Base-by-base conservation (phyloP, 495 filamentous ascomycete genomes). In the Aspergillus wentii region DNA sequence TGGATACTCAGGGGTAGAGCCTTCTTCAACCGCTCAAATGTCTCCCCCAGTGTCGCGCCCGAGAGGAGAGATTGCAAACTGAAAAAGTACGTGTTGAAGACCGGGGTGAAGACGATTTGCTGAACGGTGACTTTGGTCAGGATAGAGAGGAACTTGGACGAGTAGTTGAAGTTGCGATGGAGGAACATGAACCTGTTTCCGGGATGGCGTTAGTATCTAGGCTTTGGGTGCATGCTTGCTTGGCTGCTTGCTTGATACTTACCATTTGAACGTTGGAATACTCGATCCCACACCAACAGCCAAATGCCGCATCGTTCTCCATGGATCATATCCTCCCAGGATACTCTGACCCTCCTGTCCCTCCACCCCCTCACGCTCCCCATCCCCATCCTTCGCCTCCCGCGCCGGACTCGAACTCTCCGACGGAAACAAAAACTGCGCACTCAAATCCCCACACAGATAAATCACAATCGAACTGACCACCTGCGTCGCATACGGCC, bases 1-100 rank as follows among this genome's bases (percentile, higher is more conserved):
- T 77, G 51, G 40, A 82, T 79, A 53, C 82, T 87, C 22, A 73
- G 66, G 5, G 88, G 88, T 8, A 95, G 80, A 3, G 89, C 91
- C 39, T 78, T 62, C 52, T 71, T 76, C 36, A 96, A 69, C 27
- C 82, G 81, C 44, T 84, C 79, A 57, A 69, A 75, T 5, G 80
- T 77, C 43, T 86, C 80, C 18, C 64, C 57, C 0, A 79, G 44
- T 2, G 69, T 68, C 5, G 80, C 81, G 25, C 71, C 78, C 8
- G 46, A 78, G 57, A 64, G 77, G 51, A 64, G 78, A 46, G 55
- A 83, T 54, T 96, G 90, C 67, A 89, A 74, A 33, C 83, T 80
- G 68, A 96, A 96, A 71, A 96, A 95, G 61, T 92, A 94, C 17
- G 72, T 79, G 56, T 90, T 94, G 71, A 95, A 95, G 19, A 88